Evolutionary conservation across 164 flowering plant genomes (phyloP), one percentile per base, ranked within the genome.

Genomic region (Nymphaea colorata): DNA sequence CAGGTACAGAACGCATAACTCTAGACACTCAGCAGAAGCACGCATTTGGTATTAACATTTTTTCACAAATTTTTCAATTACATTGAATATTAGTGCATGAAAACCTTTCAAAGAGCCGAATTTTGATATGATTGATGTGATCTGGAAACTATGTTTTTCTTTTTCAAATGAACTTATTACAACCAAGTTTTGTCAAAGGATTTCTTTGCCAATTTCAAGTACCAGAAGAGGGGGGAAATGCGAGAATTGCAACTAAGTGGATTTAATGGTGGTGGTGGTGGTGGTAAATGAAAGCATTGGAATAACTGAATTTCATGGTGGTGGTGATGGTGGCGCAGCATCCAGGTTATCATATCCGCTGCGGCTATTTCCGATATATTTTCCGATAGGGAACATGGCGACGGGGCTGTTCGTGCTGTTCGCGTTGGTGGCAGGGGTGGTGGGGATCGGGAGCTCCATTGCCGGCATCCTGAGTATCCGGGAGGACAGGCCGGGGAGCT

Each of bases 351-450:
- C 76, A 0, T 68, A 79, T 14, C 97, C 93, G 0, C 90, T 84
- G 4, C 78, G 70, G 3, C 70, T 86, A 57, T 91, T 94, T 71
- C 97, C 95, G 0, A 83, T 94, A 25, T 86, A 80, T 78, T 88
- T 80, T 66, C 97, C 97, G 16, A 65, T 83, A 10, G 97, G 98
- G 4, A 93, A 91, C 79, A 74, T 81, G 86, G 98, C 93, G 0
- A 94, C 96, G 0, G 96, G 96, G 36, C 81, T 83, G 78, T 82
- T 94, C 65, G 75, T 88, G 44, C 75, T 87, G 0, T 80, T 89
- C 60, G 75, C 96, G 0, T 85, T 94, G 61, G 44, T 91, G 25
- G 91, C 93, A 6, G 96, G 95, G 2, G 79, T 87, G 62, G 86
- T 91, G 45, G 98, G 98, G n/a, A 65, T 91, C 12, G 77, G 79